These are phyloP conservation scores for Psilocybe mexicana DNA, from an alignment of 1,284 basidiomycete genomes.

Conservation along the genomic window DNA sequence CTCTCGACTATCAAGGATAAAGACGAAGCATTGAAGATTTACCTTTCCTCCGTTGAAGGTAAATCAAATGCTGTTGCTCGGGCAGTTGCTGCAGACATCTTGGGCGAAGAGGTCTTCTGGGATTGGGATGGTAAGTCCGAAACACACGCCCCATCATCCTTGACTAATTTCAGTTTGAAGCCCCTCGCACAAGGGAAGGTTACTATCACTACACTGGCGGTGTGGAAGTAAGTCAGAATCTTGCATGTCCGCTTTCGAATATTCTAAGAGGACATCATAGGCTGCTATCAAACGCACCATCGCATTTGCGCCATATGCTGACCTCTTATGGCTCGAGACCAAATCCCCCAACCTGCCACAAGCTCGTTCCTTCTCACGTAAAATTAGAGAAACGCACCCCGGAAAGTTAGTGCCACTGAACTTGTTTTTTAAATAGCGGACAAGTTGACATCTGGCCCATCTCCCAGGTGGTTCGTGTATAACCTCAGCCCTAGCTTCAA, in stretches of 20 bases:
- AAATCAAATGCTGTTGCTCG: constrained; percentile 79
- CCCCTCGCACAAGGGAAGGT: constrained; percentile 88
- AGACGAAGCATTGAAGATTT: constrained; percentile 56
- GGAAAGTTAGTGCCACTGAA: constrained; percentile 53
- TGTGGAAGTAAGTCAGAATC: constrained; percentile 46
- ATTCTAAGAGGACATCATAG: constrained; percentile 27
- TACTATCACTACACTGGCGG: constrained; percentile 92
- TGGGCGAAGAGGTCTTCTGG: constrained; percentile 77
- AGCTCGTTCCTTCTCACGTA: constrained; percentile 77
- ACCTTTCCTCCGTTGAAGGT: constrained; percentile 58
- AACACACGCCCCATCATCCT: not conserved
- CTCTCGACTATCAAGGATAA: constrained; percentile 54
- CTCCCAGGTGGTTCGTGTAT: constrained; percentile 83
- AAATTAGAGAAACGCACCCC: constrained; percentile 73
- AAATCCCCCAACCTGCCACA: constrained; percentile 82
- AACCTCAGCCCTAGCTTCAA: constrained; percentile 95
- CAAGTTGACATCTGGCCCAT: not conserved
- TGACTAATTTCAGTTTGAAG: constrained; percentile 35
- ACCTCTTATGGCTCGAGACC: constrained; percentile 90
- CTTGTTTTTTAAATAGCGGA: not conserved
- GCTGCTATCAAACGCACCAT: constrained; percentile 84
- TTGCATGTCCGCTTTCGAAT: constrained; percentile 2
- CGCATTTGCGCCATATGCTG: constrained; percentile 80
- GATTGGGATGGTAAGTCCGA: constrained; percentile 73
- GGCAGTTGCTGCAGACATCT: constrained; percentile 68